Evolutionary conservation across 78 protist species (phyloP).

Genomic region (Isochrysis galbana): DNA sequence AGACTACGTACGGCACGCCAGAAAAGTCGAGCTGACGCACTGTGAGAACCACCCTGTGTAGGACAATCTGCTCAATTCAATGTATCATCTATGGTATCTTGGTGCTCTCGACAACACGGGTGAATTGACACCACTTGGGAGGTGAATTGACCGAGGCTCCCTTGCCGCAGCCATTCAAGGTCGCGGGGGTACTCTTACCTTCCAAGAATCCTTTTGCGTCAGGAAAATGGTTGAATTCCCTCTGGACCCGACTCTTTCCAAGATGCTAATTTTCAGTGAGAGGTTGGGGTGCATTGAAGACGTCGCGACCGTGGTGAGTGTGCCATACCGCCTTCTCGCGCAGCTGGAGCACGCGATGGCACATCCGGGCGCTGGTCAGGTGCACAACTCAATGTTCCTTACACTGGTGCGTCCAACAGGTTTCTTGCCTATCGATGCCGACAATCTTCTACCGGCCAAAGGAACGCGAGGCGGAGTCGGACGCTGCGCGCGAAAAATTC

Average conservation of each 20-base stretch:
- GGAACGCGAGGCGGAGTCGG: conserved; percentile 69
- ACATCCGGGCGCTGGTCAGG: not conserved
- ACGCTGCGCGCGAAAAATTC: conserved; percentile 74
- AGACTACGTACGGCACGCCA: too few species aligned
- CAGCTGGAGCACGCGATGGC: too few species aligned
- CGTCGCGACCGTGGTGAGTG: conserved; percentile 78
- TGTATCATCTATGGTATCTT: conserved; percentile 96
- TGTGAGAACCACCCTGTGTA: too few species aligned
- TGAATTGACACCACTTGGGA: conserved; percentile 80
- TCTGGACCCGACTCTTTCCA: conserved; percentile 93
- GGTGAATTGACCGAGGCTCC: too few species aligned
- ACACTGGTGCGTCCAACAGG: too few species aligned
- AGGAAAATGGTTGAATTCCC: conserved; percentile 94
- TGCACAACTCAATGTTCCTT: too few species aligned
- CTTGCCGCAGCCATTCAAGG: too few species aligned
- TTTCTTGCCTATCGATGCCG: conserved; percentile 88
- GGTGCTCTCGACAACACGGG: conserved; percentile 95
- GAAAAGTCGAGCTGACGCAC: too few species aligned
- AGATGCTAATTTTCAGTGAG: conserved; percentile 81
- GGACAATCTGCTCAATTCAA: conserved; percentile 82
- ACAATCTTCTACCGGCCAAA: conserved; percentile 88
- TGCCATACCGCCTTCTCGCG: too few species aligned
- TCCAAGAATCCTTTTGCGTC: too few species aligned
- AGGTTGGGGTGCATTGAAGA: conserved; percentile 43
- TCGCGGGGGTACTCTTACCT: too few species aligned